Conservation (phyloP, 2,329 filamentous ascomycete species). For the Verticillium nubilum region DNA sequence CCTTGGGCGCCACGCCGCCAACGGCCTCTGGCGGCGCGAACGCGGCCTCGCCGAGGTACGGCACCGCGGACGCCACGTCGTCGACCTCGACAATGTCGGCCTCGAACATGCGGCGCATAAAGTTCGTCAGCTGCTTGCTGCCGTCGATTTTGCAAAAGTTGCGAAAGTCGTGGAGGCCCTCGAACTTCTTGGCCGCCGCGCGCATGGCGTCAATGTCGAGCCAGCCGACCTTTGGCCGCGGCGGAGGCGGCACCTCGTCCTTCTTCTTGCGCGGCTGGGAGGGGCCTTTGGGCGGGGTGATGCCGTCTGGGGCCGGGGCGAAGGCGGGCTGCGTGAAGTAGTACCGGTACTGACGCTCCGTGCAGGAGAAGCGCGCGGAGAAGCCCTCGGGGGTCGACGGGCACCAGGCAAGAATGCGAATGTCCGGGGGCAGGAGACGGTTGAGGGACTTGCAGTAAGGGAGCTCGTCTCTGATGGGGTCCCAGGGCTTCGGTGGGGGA, state of each 20-base stretch:
- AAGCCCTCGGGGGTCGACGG: slow-evolving; percentile 74
- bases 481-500: slow-evolving; percentile 34
- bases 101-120: slow-evolving; percentile 71
- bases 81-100: slow-evolving; percentile 70
- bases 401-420: slow-evolving; percentile 90
- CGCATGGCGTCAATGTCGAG: slow-evolving; percentile 86
- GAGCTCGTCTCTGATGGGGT: slow-evolving; percentile 75
- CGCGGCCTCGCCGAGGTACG: slow-evolving; percentile 38
- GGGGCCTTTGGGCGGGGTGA: slow-evolving; percentile 25
- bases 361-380: slow-evolving; percentile 87
- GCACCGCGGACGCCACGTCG: slow-evolving; percentile 41
- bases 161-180: slow-evolving; percentile 87
- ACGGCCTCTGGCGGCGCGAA: slow-evolving; percentile 9
- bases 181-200: slow-evolving; percentile 69
- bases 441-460: slow-evolving; percentile 82
- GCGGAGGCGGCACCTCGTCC: slow-evolving; percentile 25
- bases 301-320: slow-evolving; percentile 54
- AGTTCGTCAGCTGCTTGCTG: slow-evolving; percentile 83
- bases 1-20: slow-evolving; percentile 43
- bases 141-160: slow-evolving; percentile 96
- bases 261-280: neutral
- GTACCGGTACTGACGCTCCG: slow-evolving; percentile 87
- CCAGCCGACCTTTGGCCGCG: slow-evolving; percentile 55
- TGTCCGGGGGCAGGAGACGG: slow-evolving; percentile 80
- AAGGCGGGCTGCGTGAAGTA: slow-evolving; percentile 97